Evolutionary conservation across 306 rosid genomes (phyloP), one percentile per base, ranked within the genome.

Genomic region (Albizia julibrissin): DNA sequence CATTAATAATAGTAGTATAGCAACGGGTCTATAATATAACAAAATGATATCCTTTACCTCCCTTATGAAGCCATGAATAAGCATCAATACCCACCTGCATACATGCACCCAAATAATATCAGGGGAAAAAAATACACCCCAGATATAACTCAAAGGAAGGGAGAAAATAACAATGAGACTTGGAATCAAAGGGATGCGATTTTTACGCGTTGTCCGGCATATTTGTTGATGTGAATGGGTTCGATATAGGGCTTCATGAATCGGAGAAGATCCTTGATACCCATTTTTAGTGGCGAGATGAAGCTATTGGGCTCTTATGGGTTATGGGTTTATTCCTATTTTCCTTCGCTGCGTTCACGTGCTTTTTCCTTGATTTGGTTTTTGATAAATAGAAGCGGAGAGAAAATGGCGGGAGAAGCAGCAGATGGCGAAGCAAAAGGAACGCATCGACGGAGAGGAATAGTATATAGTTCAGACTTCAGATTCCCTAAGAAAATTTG

Each of bases 51-150:
- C 6, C 0, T 31, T 80, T 64, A 95, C 98, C 98, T 78, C 98
- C 98, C 83, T 91, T 95, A 79, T 95, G 98, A 75, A 95, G 98
- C 98, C 98, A 95, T 71, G 98, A 93, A 83, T 95, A 95, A 26
- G 98, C 98, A 75, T 95, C 98, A 72, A 95, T 95, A 54, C 97
- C 98, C 88, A 95, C 98, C 98, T 94, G 89, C 65, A 72, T n/a
- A 87, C 49, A 49, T 49, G 70, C 31, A 24, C 37, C 24, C 16
- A 39, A 11, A 76, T 37, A 68, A 49, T 5, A 43, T 42, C 73
- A 21, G 33, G 6, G 5, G 50, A 40, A 47, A 37, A 71, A 18
- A 39, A 31, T 46, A 69, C 21, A 31, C 26, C 26, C 69, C 67
- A 74, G 47, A 78, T 46, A 8, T 74, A 76, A 13, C 21, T 10